Conservation (phyloP, 108 stramenopile species). For the Fragilaria crotonensis region DNA sequence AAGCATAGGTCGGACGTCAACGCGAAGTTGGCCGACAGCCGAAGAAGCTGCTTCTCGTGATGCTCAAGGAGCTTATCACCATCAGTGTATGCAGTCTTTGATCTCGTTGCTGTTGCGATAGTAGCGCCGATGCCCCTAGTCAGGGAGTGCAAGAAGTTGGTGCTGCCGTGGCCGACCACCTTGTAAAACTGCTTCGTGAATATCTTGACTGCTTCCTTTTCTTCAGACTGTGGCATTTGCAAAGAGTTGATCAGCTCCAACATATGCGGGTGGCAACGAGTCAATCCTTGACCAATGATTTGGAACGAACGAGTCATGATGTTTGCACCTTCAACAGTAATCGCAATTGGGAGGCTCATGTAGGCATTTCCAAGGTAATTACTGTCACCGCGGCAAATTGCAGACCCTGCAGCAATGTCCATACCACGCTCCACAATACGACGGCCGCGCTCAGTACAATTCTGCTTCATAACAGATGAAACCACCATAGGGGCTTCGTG, state of each 20-base stretch:
- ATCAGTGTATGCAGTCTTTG: conserved; percentile 84
- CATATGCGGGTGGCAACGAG: conserved; percentile 96
- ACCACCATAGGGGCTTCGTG: conserved; percentile 99
- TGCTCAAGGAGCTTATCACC: conserved; percentile 75
- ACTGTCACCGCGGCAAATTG: conserved; percentile 92
- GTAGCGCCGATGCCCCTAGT: conserved; percentile 70
- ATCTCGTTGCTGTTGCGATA: conserved; percentile 59
- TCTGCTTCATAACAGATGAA: conserved; percentile 98
- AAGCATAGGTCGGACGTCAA: conserved; percentile 92
- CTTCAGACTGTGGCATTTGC: conserved; percentile 81
- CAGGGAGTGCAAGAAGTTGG: conserved; percentile 76
- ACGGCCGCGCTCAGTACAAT: conserved; percentile 93
- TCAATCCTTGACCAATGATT: conserved; percentile 97
- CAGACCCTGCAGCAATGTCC: conserved; percentile 96
- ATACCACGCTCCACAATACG: conserved; percentile 93
- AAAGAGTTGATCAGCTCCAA: conserved; percentile 85
- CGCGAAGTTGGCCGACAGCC: conserved; percentile 94
- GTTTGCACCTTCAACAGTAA: conserved; percentile 98
- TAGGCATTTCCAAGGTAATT: conserved; percentile 93
- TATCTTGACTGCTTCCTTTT: conserved; percentile 70
- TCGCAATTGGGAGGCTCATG: conserved; percentile 96
- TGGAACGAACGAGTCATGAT: conserved; percentile 97
- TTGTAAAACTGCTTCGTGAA: conserved; percentile 89
- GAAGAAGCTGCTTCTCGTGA: conserved; percentile 90
- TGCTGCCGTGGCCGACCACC: conserved; percentile 84